These are phyloP conservation scores for Umbelopsis vinacea DNA, from an alignment of 192 early-diverging fungal genomes.

Conservation along the genomic window DNA sequence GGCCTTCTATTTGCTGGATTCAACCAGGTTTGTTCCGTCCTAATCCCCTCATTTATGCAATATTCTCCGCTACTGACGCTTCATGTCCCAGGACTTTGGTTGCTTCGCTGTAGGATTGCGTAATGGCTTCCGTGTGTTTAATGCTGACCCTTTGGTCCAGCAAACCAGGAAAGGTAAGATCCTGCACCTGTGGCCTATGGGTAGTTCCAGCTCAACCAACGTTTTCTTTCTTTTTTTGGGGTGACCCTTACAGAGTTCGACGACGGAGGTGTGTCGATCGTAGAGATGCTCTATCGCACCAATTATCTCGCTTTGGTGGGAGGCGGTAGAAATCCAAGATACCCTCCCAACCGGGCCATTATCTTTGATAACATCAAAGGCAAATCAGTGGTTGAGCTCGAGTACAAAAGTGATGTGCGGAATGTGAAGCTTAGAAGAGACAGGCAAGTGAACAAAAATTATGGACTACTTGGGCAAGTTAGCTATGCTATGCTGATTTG, in stretches of 20 bases:
- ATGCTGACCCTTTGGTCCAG: constrained; percentile 83
- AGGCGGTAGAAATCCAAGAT: constrained; percentile 81
- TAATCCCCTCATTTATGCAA: neutral
- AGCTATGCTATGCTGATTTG: neutral
- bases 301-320: constrained; percentile 89
- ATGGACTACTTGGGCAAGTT: no score
- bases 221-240: neutral
- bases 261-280: constrained; percentile 81
- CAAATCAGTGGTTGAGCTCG: constrained; percentile 73
- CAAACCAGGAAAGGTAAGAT: constrained; percentile 70
- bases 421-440: constrained; percentile 79
- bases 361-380: constrained; percentile 85
- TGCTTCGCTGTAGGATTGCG: constrained; percentile 85
- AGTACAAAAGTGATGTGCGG: constrained; percentile 81
- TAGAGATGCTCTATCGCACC: constrained; percentile 84
- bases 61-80: constrained; percentile 9
- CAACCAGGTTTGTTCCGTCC: constrained; percentile 64
- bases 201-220: neutral
- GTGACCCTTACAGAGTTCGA: constrained; percentile 61
- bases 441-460: constrained; percentile 46
- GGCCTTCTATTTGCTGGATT: constrained; percentile 79
- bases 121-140: constrained; percentile 83
- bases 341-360: constrained; percentile 85
- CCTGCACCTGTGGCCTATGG: neutral
- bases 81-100: constrained; percentile 58